Percentiles rank a stretch among this genome's conserved stretches.
These are phyloP conservation scores for Solanum piurae DNA, from an alignment of 257 asterid genomes.

Conservation along the genomic window DNA sequence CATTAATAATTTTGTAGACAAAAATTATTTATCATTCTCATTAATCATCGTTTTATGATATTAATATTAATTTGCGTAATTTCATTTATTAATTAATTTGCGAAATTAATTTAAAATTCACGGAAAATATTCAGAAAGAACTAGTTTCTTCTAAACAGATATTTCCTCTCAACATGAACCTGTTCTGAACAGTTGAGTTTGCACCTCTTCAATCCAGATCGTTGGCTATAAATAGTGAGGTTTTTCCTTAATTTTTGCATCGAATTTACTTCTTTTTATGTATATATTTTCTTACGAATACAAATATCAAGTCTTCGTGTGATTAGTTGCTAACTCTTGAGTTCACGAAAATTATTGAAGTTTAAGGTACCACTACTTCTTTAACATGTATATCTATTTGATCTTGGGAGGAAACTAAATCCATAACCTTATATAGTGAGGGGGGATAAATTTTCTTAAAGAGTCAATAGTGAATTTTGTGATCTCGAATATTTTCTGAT, in stretches of 20 bases:
- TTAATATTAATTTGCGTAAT: not conserved
- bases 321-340: not conserved
- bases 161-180: no score
- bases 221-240: not conserved
- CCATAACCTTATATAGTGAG: not conserved
- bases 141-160: no score
- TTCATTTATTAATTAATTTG: no score
- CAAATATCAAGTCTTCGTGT: not conserved
- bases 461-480: not conserved
- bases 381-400: not conserved
- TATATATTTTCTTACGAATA: not conserved
- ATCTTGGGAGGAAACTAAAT: not conserved
- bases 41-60: not conserved
- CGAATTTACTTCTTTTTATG: no score
- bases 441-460: no score
- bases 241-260: no score
- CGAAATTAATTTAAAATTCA: no score
- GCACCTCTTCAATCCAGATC: not conserved
- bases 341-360: not conserved
- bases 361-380: not conserved
- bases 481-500: no score
- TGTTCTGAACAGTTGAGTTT: not conserved
- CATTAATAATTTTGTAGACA: not conserved
- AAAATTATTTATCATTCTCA: not conserved
- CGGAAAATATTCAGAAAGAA: no score